Percentiles rank a stretch among this genome's conserved stretches.
Conservation (phyloP, 371 early-diverging fungal genomes). For the Lichtheimia corymbifera region DNA sequence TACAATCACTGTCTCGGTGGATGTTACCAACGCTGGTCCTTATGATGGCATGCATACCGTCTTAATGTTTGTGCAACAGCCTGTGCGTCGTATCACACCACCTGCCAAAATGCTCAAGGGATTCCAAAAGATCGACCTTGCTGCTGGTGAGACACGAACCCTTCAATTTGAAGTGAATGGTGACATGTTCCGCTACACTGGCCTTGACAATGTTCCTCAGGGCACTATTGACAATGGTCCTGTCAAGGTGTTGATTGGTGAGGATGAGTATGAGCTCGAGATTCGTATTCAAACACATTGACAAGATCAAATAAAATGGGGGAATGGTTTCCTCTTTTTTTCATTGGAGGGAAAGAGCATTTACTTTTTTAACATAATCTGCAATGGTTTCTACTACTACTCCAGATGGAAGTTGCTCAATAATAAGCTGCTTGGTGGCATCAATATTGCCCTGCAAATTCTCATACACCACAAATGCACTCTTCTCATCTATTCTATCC, state of each 20-base stretch:
- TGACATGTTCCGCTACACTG: slow-evolving; percentile 39
- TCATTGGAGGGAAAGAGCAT: too few species aligned
- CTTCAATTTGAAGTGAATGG: slow-evolving; percentile 46
- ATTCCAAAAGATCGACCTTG: slow-evolving; percentile 55
- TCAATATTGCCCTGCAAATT: slow-evolving; percentile 13
- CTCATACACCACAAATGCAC: slow-evolving; percentile 37
- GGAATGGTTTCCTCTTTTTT: too few species aligned
- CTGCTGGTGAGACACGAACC: slow-evolving; percentile 35
- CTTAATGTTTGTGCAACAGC: slow-evolving; percentile 62
- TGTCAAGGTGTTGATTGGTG: slow-evolving; percentile 30
- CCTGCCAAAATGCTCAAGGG: slow-evolving; percentile 44
- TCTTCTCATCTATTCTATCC: slow-evolving; percentile 20
- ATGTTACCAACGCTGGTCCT: slow-evolving; percentile 54
- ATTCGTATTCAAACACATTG: slow-evolving; percentile 3
- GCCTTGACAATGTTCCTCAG: slow-evolving; percentile 23
- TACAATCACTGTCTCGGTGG: slow-evolving; percentile 35
- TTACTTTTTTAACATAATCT: slow-evolving; percentile 12
- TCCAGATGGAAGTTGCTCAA: slow-evolving; percentile 1
- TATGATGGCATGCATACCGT: slow-evolving; percentile 58
- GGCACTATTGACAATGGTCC: slow-evolving; percentile 32
- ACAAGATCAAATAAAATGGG: too few species aligned
- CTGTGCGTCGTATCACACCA: slow-evolving; percentile 45
- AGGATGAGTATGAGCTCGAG: slow-evolving; percentile 24
- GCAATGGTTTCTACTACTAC: slow-evolving; percentile 16
- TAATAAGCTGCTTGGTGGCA: slow-evolving; percentile 5